Conservation (phyloP, 805 yeast genomes). For the Kurtzmaniella cleridarum region DNA sequence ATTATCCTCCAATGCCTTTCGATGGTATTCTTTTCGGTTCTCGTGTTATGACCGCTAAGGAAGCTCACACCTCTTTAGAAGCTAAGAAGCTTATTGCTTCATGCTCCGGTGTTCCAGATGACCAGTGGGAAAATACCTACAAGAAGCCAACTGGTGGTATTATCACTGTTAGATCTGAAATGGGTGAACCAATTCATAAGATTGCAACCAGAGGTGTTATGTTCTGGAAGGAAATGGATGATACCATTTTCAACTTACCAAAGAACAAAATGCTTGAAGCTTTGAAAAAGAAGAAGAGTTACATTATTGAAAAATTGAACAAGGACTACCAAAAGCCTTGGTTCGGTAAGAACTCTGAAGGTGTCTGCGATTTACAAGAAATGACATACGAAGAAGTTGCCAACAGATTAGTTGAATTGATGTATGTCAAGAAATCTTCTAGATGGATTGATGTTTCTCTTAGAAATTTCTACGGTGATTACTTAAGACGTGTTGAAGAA, state of each 20-base stretch:
- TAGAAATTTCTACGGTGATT: constrained; percentile 82
- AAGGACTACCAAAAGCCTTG: constrained; percentile 97
- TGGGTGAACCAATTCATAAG: constrained; percentile 99
- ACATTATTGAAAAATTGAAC: constrained; percentile 79
- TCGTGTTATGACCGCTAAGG: constrained; percentile 95
- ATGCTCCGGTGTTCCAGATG: constrained; percentile 86
- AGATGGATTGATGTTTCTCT: constrained; percentile 87
- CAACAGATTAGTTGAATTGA: constrained; percentile 77
- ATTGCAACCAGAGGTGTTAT: constrained; percentile 96
- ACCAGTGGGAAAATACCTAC: constrained; percentile 90
- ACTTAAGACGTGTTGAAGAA: constrained; percentile 93
- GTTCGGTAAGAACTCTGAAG: constrained; percentile 79
- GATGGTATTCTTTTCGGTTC: constrained; percentile 97
- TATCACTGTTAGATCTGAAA: constrained; percentile 92
- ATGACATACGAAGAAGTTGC: constrained; percentile 95
- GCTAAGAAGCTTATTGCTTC: constrained; percentile 90
- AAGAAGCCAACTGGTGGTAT: constrained; percentile 96
- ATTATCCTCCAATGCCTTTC: constrained; percentile 98
- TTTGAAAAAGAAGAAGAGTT: constrained; percentile 74
- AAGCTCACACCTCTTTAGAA: constrained; percentile 87
- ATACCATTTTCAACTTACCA: constrained; percentile 86
- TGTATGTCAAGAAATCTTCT: constrained; percentile 71
- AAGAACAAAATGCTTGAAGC: constrained; percentile 82
- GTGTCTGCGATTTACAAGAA: constrained; percentile 86
- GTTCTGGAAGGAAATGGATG: constrained; percentile 97